A percentile compares a stretch with the other conserved stretches of the same genome.
Evolutionary conservation across 306 rosid genomes (phyloP).

Genomic region (Mucuna pruriens): DNA sequence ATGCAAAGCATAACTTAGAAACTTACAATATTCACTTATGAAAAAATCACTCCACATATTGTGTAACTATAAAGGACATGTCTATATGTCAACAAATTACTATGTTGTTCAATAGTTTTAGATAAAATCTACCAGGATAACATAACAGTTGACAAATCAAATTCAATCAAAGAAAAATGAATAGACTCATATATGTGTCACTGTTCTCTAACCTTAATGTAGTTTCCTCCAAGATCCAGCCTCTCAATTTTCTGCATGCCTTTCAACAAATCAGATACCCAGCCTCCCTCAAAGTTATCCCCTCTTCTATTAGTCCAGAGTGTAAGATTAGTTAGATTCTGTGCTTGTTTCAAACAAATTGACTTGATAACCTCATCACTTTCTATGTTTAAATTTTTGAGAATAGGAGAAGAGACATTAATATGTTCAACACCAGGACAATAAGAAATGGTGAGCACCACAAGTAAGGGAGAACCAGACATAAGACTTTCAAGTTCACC

Average conservation of each 20-base stretch:
- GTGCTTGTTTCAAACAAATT: neutral
- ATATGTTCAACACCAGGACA: slow-evolving; percentile 13
- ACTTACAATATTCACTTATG: too few species aligned
- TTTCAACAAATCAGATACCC: neutral
- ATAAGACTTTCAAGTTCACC: slow-evolving; percentile 21
- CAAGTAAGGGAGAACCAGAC: neutral
- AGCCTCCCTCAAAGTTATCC: neutral
- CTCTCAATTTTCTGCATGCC: slow-evolving; percentile 8
- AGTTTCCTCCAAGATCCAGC: neutral
- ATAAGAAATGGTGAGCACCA: neutral
- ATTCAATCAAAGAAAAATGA: neutral
- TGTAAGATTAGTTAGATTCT: slow-evolving; percentile 11
- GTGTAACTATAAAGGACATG: neutral
- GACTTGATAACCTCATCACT: neutral
- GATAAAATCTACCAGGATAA: neutral
- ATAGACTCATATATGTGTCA: neutral
- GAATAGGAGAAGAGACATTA: slow-evolving; percentile 5
- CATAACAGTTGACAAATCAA: neutral
- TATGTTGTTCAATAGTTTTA: neutral
- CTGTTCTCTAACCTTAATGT: slow-evolving; percentile 4
- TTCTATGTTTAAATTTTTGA: neutral
- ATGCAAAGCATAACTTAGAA: neutral
- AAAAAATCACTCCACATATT: neutral
- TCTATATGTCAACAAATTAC: neutral
- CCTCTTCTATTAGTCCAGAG: neutral